These are phyloP conservation scores for Sugiyamaella paludigena DNA, from an alignment of 1,139 yeast genomes.

Conservation along the genomic window DNA sequence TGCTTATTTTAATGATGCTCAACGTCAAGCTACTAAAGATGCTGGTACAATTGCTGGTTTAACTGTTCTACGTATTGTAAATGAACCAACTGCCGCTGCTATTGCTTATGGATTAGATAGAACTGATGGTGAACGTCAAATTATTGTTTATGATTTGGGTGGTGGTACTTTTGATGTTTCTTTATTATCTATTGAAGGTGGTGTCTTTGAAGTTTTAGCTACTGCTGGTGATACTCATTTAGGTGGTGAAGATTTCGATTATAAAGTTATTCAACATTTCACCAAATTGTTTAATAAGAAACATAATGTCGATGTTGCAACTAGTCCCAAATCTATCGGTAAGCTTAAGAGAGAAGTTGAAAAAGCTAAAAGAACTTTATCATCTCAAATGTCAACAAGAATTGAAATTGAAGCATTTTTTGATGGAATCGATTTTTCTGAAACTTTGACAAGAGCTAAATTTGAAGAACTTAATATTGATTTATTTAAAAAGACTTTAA, in stretches of 20 bases:
- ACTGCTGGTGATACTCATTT: slow-evolving; percentile 89
- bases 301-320: slow-evolving; percentile 70
- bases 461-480: slow-evolving; percentile 90
- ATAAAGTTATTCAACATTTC: slow-evolving; percentile 83
- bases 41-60: slow-evolving; percentile 97
- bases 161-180: slow-evolving; percentile 92
- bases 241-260: slow-evolving; percentile 97
- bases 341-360: slow-evolving; percentile 94
- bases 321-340: slow-evolving; percentile 76
- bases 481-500: slow-evolving; percentile 82
- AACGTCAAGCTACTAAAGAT: slow-evolving; percentile 97
- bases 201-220: slow-evolving; percentile 78
- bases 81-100: slow-evolving; percentile 98
- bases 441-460: slow-evolving; percentile 90
- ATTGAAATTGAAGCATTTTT: slow-evolving; percentile 93
- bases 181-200: slow-evolving; percentile 78
- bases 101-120: slow-evolving; percentile 96
- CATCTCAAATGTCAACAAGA: slow-evolving; percentile 85
- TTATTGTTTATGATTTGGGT: slow-evolving; percentile 91
- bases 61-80: slow-evolving; percentile 89
- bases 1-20: slow-evolving; percentile 97
- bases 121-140: slow-evolving; percentile 82
- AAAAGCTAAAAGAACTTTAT: slow-evolving; percentile 92
- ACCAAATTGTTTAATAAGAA: slow-evolving; percentile 85
- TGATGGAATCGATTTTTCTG: slow-evolving; percentile 94